Evolutionary conservation across 2,329 filamentous ascomycete species (phyloP).

Genomic region (Aureobasidium sp.): DNA sequence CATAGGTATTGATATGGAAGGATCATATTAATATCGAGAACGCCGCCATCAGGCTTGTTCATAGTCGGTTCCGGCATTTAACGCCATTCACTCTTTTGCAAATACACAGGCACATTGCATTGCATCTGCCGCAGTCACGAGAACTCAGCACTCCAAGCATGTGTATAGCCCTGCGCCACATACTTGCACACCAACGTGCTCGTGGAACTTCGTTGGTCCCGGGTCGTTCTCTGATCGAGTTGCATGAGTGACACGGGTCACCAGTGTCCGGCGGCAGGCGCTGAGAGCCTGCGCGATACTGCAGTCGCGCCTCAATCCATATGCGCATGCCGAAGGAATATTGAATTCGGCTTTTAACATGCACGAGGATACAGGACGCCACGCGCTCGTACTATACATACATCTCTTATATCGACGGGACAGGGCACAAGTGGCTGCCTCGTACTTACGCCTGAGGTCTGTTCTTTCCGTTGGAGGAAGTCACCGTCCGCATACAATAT

Average conservation of each 20-base stretch:
- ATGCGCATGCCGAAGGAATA: not conserved
- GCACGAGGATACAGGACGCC: not conserved
- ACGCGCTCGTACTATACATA: not conserved
- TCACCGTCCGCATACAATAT: not conserved
- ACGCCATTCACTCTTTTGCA: not conserved
- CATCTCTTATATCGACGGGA: not conserved
- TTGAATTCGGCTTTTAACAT: not conserved
- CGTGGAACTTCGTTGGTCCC: not conserved
- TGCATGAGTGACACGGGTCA: not conserved
- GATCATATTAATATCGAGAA: not conserved
- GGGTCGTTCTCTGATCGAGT: not conserved
- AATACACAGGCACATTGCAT: not conserved
- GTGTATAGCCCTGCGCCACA: not conserved
- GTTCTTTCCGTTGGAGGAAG: not conserved
- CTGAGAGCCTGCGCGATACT: not conserved
- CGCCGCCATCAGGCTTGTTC: not conserved
- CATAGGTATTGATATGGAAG: too few species aligned
- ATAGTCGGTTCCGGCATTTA: not conserved
- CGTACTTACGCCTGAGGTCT: not conserved
- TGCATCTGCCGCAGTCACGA: not conserved
- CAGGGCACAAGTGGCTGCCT: not conserved
- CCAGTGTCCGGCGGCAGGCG: not conserved
- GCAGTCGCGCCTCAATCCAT: not conserved
- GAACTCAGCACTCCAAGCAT: not conserved
- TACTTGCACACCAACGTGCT: not conserved